Percentiles rank a stretch among this genome's conserved stretches.
Evolutionary conservation across 2,329 filamentous ascomycete species (phyloP).

Genomic region (Byssochlamys sp.): DNA sequence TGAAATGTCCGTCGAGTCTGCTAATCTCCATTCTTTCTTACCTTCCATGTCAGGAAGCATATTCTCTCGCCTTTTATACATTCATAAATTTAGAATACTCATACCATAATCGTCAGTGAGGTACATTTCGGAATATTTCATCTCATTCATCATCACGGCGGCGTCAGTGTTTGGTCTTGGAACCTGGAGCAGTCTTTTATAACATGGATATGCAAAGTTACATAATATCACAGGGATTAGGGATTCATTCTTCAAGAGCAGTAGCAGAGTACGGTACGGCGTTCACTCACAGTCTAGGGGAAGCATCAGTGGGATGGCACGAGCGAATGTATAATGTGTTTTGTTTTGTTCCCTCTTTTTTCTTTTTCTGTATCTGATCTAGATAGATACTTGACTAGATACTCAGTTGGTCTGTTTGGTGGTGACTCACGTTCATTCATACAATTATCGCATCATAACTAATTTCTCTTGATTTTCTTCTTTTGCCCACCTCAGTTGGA

Average conservation of each 20-base stretch:
- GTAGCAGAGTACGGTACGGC: background rate
- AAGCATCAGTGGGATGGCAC: background rate
- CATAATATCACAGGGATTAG: background rate
- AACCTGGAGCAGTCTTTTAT: background rate
- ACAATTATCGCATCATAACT: too few relatives aligned
- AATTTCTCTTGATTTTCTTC: too few relatives aligned
- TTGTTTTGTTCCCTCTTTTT: background rate
- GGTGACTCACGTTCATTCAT: too few relatives aligned
- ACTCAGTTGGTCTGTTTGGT: too few relatives aligned
- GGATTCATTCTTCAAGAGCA: background rate
- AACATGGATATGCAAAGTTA: background rate
- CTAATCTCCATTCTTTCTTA: background rate
- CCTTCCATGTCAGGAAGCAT: background rate
- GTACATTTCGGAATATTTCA: background rate
- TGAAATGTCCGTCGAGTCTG: conserved; percentile 20
- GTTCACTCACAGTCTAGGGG: background rate
- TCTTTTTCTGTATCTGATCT: background rate
- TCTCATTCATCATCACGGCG: background rate
- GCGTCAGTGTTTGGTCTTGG: background rate
- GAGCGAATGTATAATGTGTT: background rate
- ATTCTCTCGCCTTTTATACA: background rate
- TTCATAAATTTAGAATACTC: background rate
- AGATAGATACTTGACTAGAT: too few relatives aligned
- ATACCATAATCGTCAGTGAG: background rate
- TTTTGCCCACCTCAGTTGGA: too few relatives aligned